Evolutionary conservation across 192 early-diverging fungal genomes (phyloP).

Genomic region (Coemansia sp.): DNA sequence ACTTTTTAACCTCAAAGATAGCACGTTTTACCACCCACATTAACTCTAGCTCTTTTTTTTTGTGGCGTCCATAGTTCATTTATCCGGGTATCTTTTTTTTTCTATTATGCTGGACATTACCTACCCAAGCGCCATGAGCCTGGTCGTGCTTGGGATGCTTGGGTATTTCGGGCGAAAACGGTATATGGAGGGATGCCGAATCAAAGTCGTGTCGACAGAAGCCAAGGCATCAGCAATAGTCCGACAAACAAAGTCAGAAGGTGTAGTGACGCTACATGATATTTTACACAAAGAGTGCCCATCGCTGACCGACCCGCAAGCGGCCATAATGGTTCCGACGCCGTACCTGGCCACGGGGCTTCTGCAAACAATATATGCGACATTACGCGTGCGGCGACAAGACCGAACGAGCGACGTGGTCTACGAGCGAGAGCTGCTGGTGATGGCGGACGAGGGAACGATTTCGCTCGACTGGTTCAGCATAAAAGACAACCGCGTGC

Average conservation of each 20-base stretch:
- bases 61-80: no score
- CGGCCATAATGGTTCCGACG: constrained; percentile 67
- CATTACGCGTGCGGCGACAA: constrained; percentile 44
- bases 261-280: constrained; percentile 31
- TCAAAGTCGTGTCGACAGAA: constrained; percentile 27
- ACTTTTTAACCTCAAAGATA: no score
- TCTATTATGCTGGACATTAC: constrained; percentile 19
- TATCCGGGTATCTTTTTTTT: not conserved
- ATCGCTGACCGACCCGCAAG: constrained; percentile 54
- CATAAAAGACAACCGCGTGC: constrained; percentile 10
- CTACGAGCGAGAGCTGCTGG: constrained; percentile 52
- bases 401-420: constrained; percentile 19
- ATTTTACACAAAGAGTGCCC: constrained; percentile 51
- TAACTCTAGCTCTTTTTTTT: no score
- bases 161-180: constrained; percentile 14
- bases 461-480: constrained; percentile 81
- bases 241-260: constrained; percentile 26
- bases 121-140: constrained; percentile 20
- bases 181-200: constrained; percentile 36
- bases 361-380: constrained; percentile 63
- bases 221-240: constrained; percentile 35
- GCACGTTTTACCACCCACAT: no score
- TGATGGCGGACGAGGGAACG: constrained; percentile 79
- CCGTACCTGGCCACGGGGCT: constrained; percentile 73
- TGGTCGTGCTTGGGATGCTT: constrained; percentile 18